Conservation (phyloP, 2,329 filamentous ascomycete species). For the Cordyceps fumosorosea region DNA sequence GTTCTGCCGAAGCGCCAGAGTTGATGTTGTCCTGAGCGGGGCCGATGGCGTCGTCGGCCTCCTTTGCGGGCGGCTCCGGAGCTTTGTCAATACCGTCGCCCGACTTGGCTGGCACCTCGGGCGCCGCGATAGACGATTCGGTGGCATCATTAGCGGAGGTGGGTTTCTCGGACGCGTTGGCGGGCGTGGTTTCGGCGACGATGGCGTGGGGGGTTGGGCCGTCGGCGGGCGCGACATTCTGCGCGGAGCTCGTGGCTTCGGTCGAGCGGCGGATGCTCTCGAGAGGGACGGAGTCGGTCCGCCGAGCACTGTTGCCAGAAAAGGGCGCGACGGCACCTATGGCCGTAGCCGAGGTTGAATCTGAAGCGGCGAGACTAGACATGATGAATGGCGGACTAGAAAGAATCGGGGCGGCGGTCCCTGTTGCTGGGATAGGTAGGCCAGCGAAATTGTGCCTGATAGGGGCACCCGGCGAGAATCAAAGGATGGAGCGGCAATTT, state of each 20-base stretch:
- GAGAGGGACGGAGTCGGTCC: conserved; percentile 1
- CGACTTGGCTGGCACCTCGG: conserved; percentile 22
- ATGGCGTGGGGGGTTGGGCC: not conserved
- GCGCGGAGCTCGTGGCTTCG: conserved; percentile 7
- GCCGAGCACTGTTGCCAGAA: not conserved
- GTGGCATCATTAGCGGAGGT: not conserved
- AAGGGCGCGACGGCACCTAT: not conserved
- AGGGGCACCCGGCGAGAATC: not conserved
- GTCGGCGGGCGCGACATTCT: conserved; percentile 5
- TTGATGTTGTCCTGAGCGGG: conserved; percentile 37
- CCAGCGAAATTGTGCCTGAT: not conserved
- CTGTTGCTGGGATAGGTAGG: not conserved
- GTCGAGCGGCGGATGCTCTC: conserved; percentile 11
- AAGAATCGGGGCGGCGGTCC: not conserved
- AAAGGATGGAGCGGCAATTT: not conserved
- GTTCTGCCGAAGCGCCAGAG: conserved; percentile 23
- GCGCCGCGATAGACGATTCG: conserved; percentile 17
- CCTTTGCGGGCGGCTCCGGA: conserved; percentile 24
- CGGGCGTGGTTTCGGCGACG: not conserved
- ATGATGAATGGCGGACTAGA: not conserved
- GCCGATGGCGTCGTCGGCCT: conserved; percentile 34
- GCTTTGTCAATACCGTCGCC: conserved; percentile 22
- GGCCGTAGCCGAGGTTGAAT: not conserved
- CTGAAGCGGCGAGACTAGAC: conserved; percentile 1
- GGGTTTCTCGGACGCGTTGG: not conserved